phyloP scores from a whole-genome alignment of 106 monocot species.

The Phalaenopsis aphrodite region DNA sequence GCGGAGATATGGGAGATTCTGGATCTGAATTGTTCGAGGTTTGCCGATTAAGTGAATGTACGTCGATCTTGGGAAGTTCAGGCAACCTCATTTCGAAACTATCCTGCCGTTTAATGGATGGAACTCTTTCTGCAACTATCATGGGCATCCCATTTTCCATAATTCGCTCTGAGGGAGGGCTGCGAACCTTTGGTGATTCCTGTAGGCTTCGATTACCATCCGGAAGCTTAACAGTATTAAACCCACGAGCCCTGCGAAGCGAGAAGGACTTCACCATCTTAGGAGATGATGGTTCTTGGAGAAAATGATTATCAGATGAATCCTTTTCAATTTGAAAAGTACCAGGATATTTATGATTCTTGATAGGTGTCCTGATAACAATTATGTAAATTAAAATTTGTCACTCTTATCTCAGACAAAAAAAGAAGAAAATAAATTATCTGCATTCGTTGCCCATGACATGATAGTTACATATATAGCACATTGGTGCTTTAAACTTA shows the following conservation, averaged over 20 bases:
- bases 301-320: conserved; percentile 38
- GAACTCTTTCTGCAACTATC: conserved; percentile 46
- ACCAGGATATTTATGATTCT: conserved; percentile 40
- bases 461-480: too few species aligned
- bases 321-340: conserved; percentile 74
- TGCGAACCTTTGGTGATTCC: conserved; percentile 74
- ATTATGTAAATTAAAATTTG: conserved; percentile 1
- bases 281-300: conserved; percentile 77
- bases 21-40: conserved; percentile 64
- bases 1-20: conserved; percentile 94
- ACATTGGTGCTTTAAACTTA: too few species aligned
- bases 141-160: conserved; percentile 49
- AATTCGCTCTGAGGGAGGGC: conserved; percentile 62
- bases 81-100: conserved; percentile 90
- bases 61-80: conserved; percentile 87
- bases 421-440: background rate
- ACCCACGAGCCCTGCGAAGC: conserved; percentile 63
- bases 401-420: background rate
- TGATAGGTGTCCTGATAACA: conserved; percentile 72
- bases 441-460: background rate
- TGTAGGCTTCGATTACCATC: conserved; percentile 51
- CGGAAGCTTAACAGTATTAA: conserved; percentile 39
- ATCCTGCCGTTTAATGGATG: conserved; percentile 90
- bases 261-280: conserved; percentile 92
- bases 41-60: conserved; percentile 51